phyloP scores from a whole-genome alignment of 345 rosid species.

The thale cress (Arabidopsis thaliana) region TAIR10.1 NC_003076.8:16685501-16686000 shows the following conservation, averaged over 20 bases:
- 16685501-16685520: slow-evolving; percentile 40
- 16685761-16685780: slow-evolving; percentile 78
- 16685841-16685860: slow-evolving; percentile 87
- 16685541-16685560: slow-evolving; percentile 76
- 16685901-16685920: slow-evolving; percentile 73
- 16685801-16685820: slow-evolving; percentile 82
- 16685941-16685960: slow-evolving; percentile 41
- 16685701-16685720: slow-evolving; percentile 75
- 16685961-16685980: slow-evolving; percentile 43
- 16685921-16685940: slow-evolving; percentile 79
- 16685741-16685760: slow-evolving; percentile 76
- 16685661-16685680: slow-evolving; percentile 68
- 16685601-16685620: slow-evolving; percentile 77
- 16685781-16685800: slow-evolving; percentile 88
- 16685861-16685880: slow-evolving; percentile 46
- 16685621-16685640: slow-evolving; percentile 72
- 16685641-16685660: slow-evolving; percentile 85
- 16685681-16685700: slow-evolving; percentile 75
- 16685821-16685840: slow-evolving; percentile 93
- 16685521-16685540: slow-evolving; percentile 59
- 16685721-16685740: slow-evolving; percentile 82
- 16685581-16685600: slow-evolving; percentile 68
- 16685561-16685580: slow-evolving; percentile 55
- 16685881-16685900: slow-evolving; percentile 47
- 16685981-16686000: slow-evolving; percentile 60